phyloP scores from a whole-genome alignment of 129 eudicot species.

The Pulicaria dysenterica region DNA sequence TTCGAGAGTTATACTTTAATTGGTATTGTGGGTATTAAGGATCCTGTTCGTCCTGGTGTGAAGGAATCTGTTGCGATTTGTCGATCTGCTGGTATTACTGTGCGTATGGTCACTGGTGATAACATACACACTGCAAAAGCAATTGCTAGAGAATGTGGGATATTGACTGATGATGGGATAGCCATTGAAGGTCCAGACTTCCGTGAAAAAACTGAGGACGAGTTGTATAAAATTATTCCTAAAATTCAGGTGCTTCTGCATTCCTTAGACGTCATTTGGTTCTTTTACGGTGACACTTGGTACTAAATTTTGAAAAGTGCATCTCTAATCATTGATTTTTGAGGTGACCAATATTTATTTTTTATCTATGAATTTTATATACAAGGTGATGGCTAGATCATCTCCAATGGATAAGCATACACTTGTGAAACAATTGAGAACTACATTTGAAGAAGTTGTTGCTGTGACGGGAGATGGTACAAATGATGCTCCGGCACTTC shows the following conservation, averaged over 20 bases:
- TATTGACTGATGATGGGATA: constrained; percentile 77
- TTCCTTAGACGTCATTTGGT: constrained; percentile 8
- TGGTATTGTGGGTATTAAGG: constrained; percentile 91
- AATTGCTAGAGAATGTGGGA: constrained; percentile 97
- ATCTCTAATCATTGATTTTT: not conserved
- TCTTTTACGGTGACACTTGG: not conserved
- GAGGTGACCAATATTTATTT: not conserved
- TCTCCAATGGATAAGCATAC: constrained; percentile 97
- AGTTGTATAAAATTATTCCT: constrained; percentile 74
- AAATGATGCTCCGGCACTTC: constrained; percentile 98
- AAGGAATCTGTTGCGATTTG: constrained; percentile 94
- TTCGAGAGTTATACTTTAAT: constrained; percentile 77
- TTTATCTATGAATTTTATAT: constrained; percentile 23
- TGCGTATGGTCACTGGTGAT: constrained; percentile 96
- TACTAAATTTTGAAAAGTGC: too few species aligned
- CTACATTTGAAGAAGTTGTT: constrained; percentile 84
- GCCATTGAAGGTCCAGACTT: constrained; percentile 97
- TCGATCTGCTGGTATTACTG: constrained; percentile 79
- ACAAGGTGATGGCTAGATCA: constrained; percentile 95
- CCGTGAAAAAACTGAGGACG: constrained; percentile 67
- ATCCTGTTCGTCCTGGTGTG: constrained; percentile 96
- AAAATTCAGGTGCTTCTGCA: constrained; percentile 67
- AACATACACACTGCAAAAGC: constrained; percentile 91
- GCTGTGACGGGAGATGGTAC: constrained; percentile 99
- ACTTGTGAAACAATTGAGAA: constrained; percentile 74